These are phyloP conservation scores for Blumeria hordei DNA, from an alignment of 2,329 filamentous ascomycete genomes.

Conservation along the genomic window DNA sequence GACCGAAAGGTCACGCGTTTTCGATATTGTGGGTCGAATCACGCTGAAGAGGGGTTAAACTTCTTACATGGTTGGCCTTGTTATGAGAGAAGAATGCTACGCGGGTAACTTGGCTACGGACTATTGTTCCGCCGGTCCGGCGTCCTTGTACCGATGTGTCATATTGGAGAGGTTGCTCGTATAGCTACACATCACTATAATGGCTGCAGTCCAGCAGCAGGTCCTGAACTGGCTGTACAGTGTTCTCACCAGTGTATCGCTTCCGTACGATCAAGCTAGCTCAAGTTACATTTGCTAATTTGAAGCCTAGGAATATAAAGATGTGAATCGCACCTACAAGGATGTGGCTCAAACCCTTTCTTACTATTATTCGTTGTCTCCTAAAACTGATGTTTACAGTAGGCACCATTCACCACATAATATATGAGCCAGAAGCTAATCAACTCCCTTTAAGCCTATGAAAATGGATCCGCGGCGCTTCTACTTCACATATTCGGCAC, in stretches of 20 bases:
- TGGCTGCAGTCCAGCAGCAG: conserved; percentile 55
- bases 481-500: conserved; percentile 73
- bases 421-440: conserved; percentile 7
- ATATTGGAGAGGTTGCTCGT: background rate
- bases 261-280: background rate
- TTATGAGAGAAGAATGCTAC: too few species aligned
- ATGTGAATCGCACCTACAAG: conserved; percentile 79
- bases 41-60: too few species aligned
- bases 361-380: conserved; percentile 54
- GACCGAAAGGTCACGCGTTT: too few species aligned
- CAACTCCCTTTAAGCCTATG: conserved; percentile 37
- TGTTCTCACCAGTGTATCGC: conserved; percentile 49
- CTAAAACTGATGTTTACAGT: conserved; percentile 92
- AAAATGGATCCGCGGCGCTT: conserved; percentile 66
- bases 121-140: background rate
- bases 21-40: too few species aligned
- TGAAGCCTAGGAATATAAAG: conserved; percentile 57
- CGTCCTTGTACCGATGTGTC: background rate
- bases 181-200: conserved; percentile 6
- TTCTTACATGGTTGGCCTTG: too few species aligned
- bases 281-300: background rate
- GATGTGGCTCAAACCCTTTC: conserved; percentile 68
- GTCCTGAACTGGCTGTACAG: conserved; percentile 91
- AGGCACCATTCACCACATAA: conserved; percentile 14
- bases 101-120: background rate